These are phyloP conservation scores for Heterobasidion irregulare DNA, from an alignment of 1,284 basidiomycete species.

Conservation along the genomic window DNA sequence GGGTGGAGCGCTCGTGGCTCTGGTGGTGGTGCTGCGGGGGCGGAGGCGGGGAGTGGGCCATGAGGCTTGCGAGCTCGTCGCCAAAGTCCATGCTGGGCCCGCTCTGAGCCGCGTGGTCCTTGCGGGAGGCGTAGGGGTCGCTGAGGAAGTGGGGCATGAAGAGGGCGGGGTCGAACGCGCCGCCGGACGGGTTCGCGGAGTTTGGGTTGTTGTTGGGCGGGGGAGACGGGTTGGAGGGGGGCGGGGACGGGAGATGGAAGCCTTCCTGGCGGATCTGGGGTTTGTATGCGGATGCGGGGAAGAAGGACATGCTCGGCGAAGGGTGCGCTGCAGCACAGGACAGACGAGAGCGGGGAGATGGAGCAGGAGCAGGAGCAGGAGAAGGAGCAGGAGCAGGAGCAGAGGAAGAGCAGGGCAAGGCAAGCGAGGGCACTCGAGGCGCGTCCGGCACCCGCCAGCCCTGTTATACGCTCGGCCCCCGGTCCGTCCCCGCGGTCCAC, in stretches of 20 bases:
- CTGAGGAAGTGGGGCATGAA: conserved; percentile 38
- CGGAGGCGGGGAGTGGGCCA: conserved; percentile 28
- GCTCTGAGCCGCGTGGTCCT: conserved; percentile 21
- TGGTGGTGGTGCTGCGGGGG: conserved; percentile 22
- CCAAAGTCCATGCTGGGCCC: conserved; percentile 41
- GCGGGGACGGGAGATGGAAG: conserved; percentile 48
- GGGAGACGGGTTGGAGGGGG: conserved; percentile 28
- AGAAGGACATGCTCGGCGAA: conserved; percentile 10
- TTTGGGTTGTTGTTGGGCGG: conserved; percentile 5
- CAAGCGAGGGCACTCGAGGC: too few species aligned
- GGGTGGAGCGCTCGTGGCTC: conserved; percentile 33
- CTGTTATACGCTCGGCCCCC: too few species aligned
- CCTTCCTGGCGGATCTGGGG: conserved; percentile 49
- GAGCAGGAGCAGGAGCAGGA: too few species aligned
- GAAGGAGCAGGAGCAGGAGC: too few species aligned
- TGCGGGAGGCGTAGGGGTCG: conserved; percentile 34
- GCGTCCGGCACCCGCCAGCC: too few species aligned
- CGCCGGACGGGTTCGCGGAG: conserved; percentile 18
- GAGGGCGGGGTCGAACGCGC: conserved; percentile 24
- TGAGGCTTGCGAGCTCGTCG: conserved; percentile 57
- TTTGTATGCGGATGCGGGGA: conserved; percentile 26
- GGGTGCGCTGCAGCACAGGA: too few species aligned
- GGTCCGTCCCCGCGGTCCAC: too few species aligned
- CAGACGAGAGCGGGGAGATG: too few species aligned
- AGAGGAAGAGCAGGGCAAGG: too few species aligned